Conservation (phyloP, 441 rosid genomes). For the Euphorbia corollata region DNA sequence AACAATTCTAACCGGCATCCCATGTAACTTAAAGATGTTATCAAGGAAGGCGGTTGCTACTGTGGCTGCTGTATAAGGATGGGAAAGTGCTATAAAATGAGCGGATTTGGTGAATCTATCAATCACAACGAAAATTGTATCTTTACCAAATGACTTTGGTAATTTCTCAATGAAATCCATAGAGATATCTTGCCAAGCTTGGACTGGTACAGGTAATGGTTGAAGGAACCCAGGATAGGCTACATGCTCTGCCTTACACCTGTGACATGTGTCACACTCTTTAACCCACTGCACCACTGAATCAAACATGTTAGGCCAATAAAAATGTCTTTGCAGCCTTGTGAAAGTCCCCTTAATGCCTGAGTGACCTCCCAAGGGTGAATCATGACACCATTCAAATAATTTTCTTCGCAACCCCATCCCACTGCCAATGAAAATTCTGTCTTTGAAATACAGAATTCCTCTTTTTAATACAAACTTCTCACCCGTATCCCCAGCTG, state of each 20-base stretch:
- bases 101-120: background rate
- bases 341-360: too few species aligned
- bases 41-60: background rate
- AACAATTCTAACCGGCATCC: background rate
- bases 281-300: background rate
- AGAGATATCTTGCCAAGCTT: background rate
- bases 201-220: background rate
- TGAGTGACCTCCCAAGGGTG: too few species aligned
- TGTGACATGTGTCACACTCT: background rate
- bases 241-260: background rate
- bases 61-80: background rate
- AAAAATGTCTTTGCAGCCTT: background rate
- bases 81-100: background rate
- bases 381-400: too few species aligned
- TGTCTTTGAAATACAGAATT: too few species aligned
- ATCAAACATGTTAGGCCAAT: background rate
- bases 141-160: background rate
- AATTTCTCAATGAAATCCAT: background rate
- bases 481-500: too few species aligned
- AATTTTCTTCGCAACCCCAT: too few species aligned
- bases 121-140: background rate
- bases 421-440: too few species aligned
- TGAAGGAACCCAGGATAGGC: background rate
- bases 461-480: too few species aligned
- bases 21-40: too few species aligned